Evolutionary conservation across 257 asterid genomes (phyloP), one percentile per base, ranked within the genome.

Genomic region (Ilex asprella): DNA sequence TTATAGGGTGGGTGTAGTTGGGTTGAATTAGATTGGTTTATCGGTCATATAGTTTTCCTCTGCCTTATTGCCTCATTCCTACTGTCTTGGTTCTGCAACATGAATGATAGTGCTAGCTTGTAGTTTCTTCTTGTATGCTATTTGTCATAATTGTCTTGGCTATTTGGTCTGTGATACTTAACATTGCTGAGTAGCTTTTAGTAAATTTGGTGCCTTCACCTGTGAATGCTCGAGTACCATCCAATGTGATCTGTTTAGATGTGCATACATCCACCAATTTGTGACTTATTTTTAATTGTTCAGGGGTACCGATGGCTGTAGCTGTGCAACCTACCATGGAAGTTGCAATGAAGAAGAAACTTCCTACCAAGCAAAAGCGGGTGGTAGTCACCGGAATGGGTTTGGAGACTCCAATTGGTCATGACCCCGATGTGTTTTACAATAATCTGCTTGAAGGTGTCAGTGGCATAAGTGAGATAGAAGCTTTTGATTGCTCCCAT

Each of bases 401-500:
- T 31, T 78, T 81, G 15, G 84, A 69, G 32, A 63, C 86, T 16
- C 77, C 86, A 1, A 61, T 72, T 63, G 83, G 86, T 32, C 75
- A 75, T 44, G 67, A 75, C 46, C 68, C 75, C 5, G 76, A 75
- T 58, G 70, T 47, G 35, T 78, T 75, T 50, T 81, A 81, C 55
- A 54, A 52, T 52, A 75, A 78, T 72, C 73, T 78, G 63, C 86
- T 78, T 57, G 70, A 81, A 70, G 86, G 86, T 31, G 71, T 67
- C 7, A 81, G 79, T 12, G 86, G 83, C 67, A 66, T 77, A 50
- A 69, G 66, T 73, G 56, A 60, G 70, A 78, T 81, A 39, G 83
- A 81, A 64, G 72, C 79, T 30, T 81, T 78, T 61, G 81, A 81
- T 65, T 72, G 76, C 62, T 54, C 81, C 16, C 52, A 75, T 10